phyloP scores from a whole-genome alignment of 192 early-diverging fungal genomes.

The Podila verticillata region DNA sequence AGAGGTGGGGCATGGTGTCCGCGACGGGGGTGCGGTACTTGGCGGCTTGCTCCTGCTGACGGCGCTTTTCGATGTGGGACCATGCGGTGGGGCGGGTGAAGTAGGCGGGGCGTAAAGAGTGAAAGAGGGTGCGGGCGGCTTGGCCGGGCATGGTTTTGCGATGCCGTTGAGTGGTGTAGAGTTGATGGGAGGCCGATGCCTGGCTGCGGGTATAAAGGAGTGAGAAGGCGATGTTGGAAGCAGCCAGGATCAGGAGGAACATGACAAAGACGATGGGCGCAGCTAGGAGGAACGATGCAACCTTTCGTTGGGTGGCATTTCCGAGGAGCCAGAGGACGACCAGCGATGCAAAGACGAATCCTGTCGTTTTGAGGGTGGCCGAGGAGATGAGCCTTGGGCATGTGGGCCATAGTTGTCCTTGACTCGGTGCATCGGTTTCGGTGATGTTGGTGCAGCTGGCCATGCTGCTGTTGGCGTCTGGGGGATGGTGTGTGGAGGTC shows the following conservation, averaged over 20 bases:
- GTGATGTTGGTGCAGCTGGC: too few relatives aligned
- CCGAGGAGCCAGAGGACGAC: constrained; percentile 20
- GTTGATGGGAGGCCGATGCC: background rate
- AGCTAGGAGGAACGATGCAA: constrained; percentile 23
- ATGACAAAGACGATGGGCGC: constrained; percentile 20
- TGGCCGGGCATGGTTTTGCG: constrained; percentile 27
- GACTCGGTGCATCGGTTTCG: background rate
- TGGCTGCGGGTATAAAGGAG: constrained; percentile 35
- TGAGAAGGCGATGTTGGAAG: constrained; percentile 42
- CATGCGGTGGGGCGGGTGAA: constrained; percentile 43
- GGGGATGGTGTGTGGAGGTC: too few relatives aligned
- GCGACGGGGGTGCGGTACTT: constrained; percentile 37
- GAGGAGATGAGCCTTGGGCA: background rate
- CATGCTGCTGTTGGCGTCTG: too few relatives aligned
- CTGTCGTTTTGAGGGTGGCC: background rate
- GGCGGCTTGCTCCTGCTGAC: constrained; percentile 38
- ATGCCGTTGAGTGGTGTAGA: constrained; percentile 1
- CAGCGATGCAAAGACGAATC: background rate
- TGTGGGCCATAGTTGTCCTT: background rate
- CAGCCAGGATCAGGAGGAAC: constrained; percentile 25
- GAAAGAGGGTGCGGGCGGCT: constrained; percentile 28
- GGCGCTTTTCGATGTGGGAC: constrained; percentile 24
- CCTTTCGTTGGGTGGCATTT: constrained; percentile 3
- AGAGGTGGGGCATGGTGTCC: constrained; percentile 42
- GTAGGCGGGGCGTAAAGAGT: constrained; percentile 33